Conservation (phyloP, 1,139 yeast genomes). For the Sugiyamaella xylanicola region DNA sequence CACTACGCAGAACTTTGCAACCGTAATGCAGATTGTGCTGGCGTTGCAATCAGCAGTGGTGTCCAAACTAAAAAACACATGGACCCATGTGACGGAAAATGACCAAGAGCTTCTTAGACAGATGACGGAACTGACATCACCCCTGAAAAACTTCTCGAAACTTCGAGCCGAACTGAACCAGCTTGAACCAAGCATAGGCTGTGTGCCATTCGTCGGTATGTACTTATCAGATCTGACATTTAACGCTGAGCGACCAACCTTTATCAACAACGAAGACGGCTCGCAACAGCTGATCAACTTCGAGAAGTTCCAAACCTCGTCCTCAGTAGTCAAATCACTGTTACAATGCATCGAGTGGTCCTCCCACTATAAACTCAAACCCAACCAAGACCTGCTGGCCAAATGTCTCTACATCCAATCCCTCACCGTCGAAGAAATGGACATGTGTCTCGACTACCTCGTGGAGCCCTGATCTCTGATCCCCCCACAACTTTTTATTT, state of each 20-base stretch:
- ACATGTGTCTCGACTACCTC: slow-evolving; percentile 39
- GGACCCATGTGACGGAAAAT: slow-evolving; percentile 62
- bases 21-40: slow-evolving; percentile 81
- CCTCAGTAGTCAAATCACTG: slow-evolving; percentile 75
- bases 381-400: slow-evolving; percentile 65
- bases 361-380: slow-evolving; percentile 45
- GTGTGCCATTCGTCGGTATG: slow-evolving; percentile 87
- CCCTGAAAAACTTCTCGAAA: slow-evolving; percentile 65
- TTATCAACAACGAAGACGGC: slow-evolving; percentile 20
- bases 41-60: slow-evolving; percentile 79
- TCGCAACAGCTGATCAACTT: slow-evolving; percentile 63
- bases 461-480: slow-evolving; percentile 17
- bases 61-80: slow-evolving; percentile 61
- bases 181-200: slow-evolving; percentile 71
- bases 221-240: slow-evolving; percentile 80
- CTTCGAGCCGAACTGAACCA: slow-evolving; percentile 64
- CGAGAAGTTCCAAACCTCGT: slow-evolving; percentile 74
- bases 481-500: neutral
- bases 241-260: slow-evolving; percentile 63
- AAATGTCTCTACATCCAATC: slow-evolving; percentile 82
- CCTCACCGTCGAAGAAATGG: slow-evolving; percentile 77
- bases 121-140: slow-evolving; percentile 55
- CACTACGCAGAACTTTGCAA: slow-evolving; percentile 76
- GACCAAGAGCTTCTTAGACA: slow-evolving; percentile 45
- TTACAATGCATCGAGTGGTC: slow-evolving; percentile 89